Evolutionary conservation across 441 rosid species (phyloP), one percentile per base, ranked within the genome.

Genomic region (Erysimum cheiri): DNA sequence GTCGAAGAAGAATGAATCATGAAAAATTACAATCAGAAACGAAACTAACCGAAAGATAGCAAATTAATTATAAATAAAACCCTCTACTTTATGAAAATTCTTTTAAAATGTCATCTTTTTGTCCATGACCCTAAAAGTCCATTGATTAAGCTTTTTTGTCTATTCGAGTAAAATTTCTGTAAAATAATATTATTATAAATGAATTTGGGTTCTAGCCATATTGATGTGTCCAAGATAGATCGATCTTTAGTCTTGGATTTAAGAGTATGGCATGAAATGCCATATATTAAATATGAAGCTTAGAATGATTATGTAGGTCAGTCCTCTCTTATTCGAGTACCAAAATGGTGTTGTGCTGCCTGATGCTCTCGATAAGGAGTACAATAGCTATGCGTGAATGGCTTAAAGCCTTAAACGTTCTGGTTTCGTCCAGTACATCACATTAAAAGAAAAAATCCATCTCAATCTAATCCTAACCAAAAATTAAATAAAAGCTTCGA

Each of bases 271-370:
- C 22, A 19, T 19, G 22, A 19, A 19, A 19, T 85, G 82, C 95
- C 95, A 40, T 89, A 87, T 43, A 91, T 91, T 28, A 95, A 91
- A 69, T 88, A 91, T 32, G 94, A 88, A 62, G 91, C 71, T n/a
- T 71, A 91, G 60, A 67, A 91, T 87, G 31, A 89, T 86, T 53
- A 91, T 83, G 64, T 89, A 70, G 1, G 96, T 91, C 0, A 96
- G 80, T 69, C 88, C 96, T 79, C 93, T 84, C 88, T 89, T 91
- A 66, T 87, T 85, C 0, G 97, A 86, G 83, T 87, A 91, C 97
- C 98, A 92, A 29, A 87, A 80, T 14, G 96, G 92, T 14, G 85
- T 63, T 1, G 89, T 81, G 47, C 94, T 92, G 37, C 67, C 78
- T 6, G 96, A 87, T 58, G 88, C n/a, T n/a, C 83, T 70, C 59